Base-by-base conservation (phyloP, 2,329 filamentous ascomycete species). In the Fusarium brevicatenulatum region DNA sequence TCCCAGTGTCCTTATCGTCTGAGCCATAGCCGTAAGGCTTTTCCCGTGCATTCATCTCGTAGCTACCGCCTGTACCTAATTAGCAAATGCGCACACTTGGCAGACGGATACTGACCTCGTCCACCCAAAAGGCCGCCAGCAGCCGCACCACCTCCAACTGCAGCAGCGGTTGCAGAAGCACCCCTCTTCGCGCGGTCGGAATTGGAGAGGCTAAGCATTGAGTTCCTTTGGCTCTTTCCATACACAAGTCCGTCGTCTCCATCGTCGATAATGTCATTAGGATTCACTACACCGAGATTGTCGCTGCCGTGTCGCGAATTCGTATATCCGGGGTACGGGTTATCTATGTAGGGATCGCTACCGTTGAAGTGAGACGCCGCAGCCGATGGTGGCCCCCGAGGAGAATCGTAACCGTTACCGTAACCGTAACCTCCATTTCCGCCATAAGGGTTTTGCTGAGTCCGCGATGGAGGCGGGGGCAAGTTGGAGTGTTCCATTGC, bases 191-290 rank as follows among this genome's bases (percentile, higher is more conserved):
- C 71, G 11, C 80, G 77, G 44, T 82, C 80, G 28, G 86, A 84
- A 43, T 85, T 83, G 13, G 86, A 86, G 7, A 90, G 82, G 66
- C 88, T 90, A 40, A 92, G 81, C 80, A 91, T 88, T 40, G 92
- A 91, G 72, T 85, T 87, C 67, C 88, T 86, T 80, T 81, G 78
- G 43, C 77, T 80, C 49, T 80, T 82, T 56, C 81, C 83, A 75
- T 88, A 91, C 9, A 88, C 86, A 57, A 96, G 87, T 3, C 92
- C 94, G 79, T 97, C 95, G 77, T 97, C 95, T 34, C 93, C 94
- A 78, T 98, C 95, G 80, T 97, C 95, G 28, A 89, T 89, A 72
- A 97, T 95, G 19, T 91, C 91, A 77, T 93, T 90, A 6, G 95
- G 94, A 79, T 97, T 91, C 66, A 96, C 88, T 4, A 89, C 84